Evolutionary conservation across 2,329 filamentous ascomycete species (phyloP).

Genomic region (Phaeosphaeria sp.): DNA sequence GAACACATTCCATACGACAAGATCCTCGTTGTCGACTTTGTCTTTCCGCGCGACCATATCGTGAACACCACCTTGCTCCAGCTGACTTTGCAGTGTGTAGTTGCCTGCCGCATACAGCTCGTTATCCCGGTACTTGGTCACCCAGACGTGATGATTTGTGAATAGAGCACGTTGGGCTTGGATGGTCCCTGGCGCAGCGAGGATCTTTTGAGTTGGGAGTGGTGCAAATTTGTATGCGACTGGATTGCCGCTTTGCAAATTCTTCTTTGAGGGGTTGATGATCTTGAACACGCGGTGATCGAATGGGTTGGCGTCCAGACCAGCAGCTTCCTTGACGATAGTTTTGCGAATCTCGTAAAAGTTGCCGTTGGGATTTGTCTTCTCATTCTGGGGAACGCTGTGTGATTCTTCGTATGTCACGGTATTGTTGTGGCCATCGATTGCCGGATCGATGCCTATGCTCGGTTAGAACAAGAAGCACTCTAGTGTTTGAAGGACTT

Average conservation of each 20-base stretch:
- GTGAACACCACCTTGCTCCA: conserved; percentile 53
- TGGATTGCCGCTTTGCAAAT: conserved; percentile 54
- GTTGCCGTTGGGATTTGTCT: conserved; percentile 68
- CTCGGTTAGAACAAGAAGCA: neutral
- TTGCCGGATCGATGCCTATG: conserved; percentile 64
- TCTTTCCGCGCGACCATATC: conserved; percentile 55
- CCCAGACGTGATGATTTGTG: conserved; percentile 61
- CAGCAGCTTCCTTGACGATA: conserved; percentile 54
- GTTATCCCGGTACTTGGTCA: conserved; percentile 60
- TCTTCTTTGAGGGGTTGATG: conserved; percentile 55
- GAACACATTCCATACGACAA: conserved; percentile 60
- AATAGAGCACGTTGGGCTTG: conserved; percentile 57
- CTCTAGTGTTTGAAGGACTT: neutral
- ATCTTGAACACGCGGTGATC: conserved; percentile 64
- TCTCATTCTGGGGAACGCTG: conserved; percentile 56
- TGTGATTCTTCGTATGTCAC: conserved; percentile 63
- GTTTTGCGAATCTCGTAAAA: conserved; percentile 63
- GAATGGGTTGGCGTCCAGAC: conserved; percentile 61
- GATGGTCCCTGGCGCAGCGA: conserved; percentile 55
- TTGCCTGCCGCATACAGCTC: conserved; percentile 59
- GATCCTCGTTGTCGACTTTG: conserved; percentile 52
- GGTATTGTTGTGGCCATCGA: conserved; percentile 64
- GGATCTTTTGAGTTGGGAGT: conserved; percentile 57
- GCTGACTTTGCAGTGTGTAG: conserved; percentile 55
- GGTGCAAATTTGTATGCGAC: conserved; percentile 59